Evolutionary conservation across 2,329 filamentous ascomycete species (phyloP).

Genomic region (Diaporthe longicolla): DNA sequence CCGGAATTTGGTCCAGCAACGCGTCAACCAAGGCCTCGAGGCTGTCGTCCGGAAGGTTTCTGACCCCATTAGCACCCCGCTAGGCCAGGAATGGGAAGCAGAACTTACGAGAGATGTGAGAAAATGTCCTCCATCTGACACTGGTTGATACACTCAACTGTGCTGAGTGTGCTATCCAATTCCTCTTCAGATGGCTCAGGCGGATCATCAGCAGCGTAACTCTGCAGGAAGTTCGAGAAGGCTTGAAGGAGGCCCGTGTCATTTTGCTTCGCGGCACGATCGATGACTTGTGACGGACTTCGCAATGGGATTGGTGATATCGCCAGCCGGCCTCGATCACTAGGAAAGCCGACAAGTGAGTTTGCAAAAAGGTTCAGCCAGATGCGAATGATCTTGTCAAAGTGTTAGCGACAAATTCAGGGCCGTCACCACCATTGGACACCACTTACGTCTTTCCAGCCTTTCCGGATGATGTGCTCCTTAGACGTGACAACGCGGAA

Average conservation of each 20-base stretch:
- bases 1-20: slow-evolving; percentile 86
- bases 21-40: slow-evolving; percentile 73
- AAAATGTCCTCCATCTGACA: slow-evolving; percentile 89
- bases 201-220: slow-evolving; percentile 97
- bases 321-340: slow-evolving; percentile 74
- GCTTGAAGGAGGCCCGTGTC: slow-evolving; percentile 93
- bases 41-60: slow-evolving; percentile 55
- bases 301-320: slow-evolving; percentile 90
- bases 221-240: slow-evolving; percentile 97
- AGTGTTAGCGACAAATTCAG: slow-evolving; percentile 53
- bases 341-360: slow-evolving; percentile 84
- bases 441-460: slow-evolving; percentile 82
- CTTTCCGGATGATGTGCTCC: slow-evolving; percentile 80
- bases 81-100: not conserved
- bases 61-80: slow-evolving; percentile 43
- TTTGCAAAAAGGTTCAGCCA: slow-evolving; percentile 98
- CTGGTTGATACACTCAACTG: slow-evolving; percentile 92
- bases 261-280: slow-evolving; percentile 81
- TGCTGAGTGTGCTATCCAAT: slow-evolving; percentile 93
- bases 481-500: slow-evolving; percentile 92
- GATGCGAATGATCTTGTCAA: slow-evolving; percentile 82
- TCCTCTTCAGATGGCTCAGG: slow-evolving; percentile 98
- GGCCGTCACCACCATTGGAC: not conserved
- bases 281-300: slow-evolving; percentile 91
- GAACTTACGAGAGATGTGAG: slow-evolving; percentile 81